Evolutionary conservation across 169 alveolate species (phyloP).

Genomic region (Plasmodium falciparum): DNA sequence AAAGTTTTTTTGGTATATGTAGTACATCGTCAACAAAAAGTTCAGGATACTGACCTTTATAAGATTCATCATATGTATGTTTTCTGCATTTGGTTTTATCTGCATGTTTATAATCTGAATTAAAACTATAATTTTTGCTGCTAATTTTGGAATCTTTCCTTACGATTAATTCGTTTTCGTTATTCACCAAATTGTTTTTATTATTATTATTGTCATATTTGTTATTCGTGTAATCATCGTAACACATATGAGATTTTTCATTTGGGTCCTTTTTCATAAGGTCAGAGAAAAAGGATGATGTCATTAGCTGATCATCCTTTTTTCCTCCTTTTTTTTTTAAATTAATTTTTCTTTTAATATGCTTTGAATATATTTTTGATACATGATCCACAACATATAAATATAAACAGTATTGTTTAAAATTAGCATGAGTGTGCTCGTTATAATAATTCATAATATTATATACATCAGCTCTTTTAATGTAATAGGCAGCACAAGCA

Average conservation of each 20-base stretch:
- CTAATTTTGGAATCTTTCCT: not conserved
- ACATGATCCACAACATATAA: constrained; percentile 72
- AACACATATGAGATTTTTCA: not conserved
- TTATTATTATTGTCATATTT: constrained; percentile 4
- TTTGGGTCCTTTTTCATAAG: constrained; percentile 15
- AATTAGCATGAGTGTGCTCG: constrained; percentile 23
- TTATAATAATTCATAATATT: constrained; percentile 35
- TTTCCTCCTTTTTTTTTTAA: not conserved
- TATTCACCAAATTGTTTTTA: not conserved
- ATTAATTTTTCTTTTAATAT: constrained; percentile 2
- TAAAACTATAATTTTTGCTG: constrained; percentile 14
- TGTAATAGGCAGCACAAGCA: constrained; percentile 79
- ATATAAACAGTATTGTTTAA: constrained; percentile 61
- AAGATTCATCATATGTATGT: constrained; percentile 15
- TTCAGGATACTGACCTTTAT: constrained; percentile 70
- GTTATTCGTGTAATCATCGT: constrained; percentile 9
- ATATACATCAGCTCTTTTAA: constrained; percentile 48
- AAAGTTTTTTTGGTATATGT: constrained; percentile 48
- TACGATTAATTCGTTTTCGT: not conserved
- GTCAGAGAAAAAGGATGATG: not conserved
- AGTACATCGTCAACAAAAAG: constrained; percentile 63
- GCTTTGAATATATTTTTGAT: constrained; percentile 49
- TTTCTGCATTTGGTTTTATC: not conserved
- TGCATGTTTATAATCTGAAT: constrained; percentile 14
- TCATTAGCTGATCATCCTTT: constrained; percentile 6